Conservation (phyloP, 495 filamentous ascomycete genomes). For the Trichocladium antarcticum region DNA sequence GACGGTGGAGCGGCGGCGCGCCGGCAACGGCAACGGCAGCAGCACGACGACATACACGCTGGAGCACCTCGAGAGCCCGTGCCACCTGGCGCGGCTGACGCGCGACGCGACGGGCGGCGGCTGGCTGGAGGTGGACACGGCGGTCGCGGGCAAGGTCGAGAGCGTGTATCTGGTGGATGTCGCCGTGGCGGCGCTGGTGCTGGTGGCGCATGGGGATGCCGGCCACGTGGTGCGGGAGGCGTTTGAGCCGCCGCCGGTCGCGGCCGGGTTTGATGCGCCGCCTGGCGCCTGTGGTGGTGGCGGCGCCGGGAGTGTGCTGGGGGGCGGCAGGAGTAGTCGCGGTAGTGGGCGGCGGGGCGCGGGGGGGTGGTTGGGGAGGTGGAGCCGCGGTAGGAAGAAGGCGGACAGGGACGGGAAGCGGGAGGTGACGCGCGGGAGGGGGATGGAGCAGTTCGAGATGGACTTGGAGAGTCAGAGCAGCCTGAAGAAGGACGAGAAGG, state of each 20-base stretch:
- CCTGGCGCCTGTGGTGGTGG: not conserved
- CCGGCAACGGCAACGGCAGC: no score
- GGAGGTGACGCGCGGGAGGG: conserved; percentile 19
- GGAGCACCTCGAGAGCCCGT: conserved; percentile 49
- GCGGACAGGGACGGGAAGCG: conserved; percentile 16
- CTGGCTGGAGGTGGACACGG: conserved; percentile 44
- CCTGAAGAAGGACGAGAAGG: conserved; percentile 27
- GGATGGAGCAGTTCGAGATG: conserved; percentile 44
- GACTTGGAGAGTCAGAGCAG: conserved; percentile 45
- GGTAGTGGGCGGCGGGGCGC: not conserved
- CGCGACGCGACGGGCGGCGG: conserved; percentile 43
- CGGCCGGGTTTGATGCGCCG: conserved; percentile 14
- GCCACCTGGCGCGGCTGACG: conserved; percentile 39
- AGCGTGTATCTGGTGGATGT: conserved; percentile 70
- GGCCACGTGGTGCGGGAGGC: conserved; percentile 26
- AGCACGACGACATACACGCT: conserved; percentile 49
- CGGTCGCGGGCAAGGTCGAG: conserved; percentile 39
- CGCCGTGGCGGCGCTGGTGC: conserved; percentile 52
- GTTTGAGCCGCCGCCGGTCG: conserved; percentile 44
- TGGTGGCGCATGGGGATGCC: conserved; percentile 56
- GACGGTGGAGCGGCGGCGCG: conserved; percentile 40
- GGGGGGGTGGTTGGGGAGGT: not conserved
- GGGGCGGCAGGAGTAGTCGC: not conserved
- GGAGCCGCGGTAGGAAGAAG: conserved; percentile 19
- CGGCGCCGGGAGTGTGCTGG: conserved; percentile 2